Base-by-base conservation (phyloP, 225 moss, liverwort and hornwort genomes). In the Marchantia polymorpha region DNA sequence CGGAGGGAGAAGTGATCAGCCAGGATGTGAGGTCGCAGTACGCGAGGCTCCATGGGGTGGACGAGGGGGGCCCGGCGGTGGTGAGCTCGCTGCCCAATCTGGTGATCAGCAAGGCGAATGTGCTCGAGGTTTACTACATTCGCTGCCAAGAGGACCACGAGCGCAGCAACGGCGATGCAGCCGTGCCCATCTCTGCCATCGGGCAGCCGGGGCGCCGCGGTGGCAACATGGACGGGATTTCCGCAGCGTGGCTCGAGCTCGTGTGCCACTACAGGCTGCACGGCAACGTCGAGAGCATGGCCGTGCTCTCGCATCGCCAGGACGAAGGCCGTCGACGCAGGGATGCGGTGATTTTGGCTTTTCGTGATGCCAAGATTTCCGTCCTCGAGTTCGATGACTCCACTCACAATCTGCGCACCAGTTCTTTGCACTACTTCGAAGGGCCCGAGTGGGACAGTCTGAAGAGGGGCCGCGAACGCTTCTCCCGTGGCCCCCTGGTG, bases 391-490 rank as follows among this genome's bases (percentile, higher is more conserved):
- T 95, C 48, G 93, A 95, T 84, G 95, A 95, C 82, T 86, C 93
- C 46, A 91, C 87, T 77, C 91, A 95, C 85, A 91, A 88, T 72
- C 87, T 99, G 85, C 91, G 94, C 49, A 90, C 90, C 75, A 92
- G 99, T 79, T 99, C 99, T 73, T 89, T 99, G 86, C 99, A 99
- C 84, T 99, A 90, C 75, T 99, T 99, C 80, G 95, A 99, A 85
- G 99, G 99, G 64, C 93, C 99, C 26, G 92, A 99, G 81, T 99
- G 99, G 99, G 88, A 92, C 39, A 79, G 91, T 72, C 73, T 99
- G 54, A 99, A 93, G 86, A 88, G 95, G 77, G 99, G 99, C 10
- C 89, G 99, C 80, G 99, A 95, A 80, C 84, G 87, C 52, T 95
- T 99, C 86, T 78, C 93, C 26, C 85, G 93, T 39, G 99, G 93